Evolutionary conservation across 495 filamentous ascomycete species (phyloP).

Genomic region (Tuber indicum): DNA sequence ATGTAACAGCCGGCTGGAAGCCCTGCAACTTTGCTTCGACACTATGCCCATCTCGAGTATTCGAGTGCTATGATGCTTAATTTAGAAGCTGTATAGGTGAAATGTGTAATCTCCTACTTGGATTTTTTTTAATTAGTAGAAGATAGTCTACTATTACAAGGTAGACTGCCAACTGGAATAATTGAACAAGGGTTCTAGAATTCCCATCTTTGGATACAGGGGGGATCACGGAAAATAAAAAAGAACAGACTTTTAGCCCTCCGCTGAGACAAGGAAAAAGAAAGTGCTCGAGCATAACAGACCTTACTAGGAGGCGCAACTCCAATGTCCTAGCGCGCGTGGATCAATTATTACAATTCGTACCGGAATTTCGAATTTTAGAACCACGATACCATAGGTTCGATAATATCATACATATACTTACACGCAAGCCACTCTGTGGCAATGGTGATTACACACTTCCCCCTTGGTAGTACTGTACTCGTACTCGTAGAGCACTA

Average conservation of each 20-base stretch:
- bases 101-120: background rate
- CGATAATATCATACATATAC: background rate
- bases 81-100: background rate
- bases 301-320: background rate
- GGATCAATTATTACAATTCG: background rate
- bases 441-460: background rate
- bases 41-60: background rate
- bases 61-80: background rate
- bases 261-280: background rate
- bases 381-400: background rate
- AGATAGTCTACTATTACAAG: background rate
- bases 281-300: background rate
- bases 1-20: background rate
- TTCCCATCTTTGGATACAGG: background rate
- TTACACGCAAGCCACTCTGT: background rate
- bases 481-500: background rate
- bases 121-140: background rate
- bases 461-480: background rate
- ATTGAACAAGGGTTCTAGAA: background rate
- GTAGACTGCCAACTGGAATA: background rate
- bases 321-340: background rate
- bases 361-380: background rate
- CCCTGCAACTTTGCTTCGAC: background rate
- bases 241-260: background rate
- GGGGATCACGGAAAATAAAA: background rate